These are phyloP conservation scores for Biancaea sappan DNA, from an alignment of 306 rosid species.

Conservation along the genomic window DNA sequence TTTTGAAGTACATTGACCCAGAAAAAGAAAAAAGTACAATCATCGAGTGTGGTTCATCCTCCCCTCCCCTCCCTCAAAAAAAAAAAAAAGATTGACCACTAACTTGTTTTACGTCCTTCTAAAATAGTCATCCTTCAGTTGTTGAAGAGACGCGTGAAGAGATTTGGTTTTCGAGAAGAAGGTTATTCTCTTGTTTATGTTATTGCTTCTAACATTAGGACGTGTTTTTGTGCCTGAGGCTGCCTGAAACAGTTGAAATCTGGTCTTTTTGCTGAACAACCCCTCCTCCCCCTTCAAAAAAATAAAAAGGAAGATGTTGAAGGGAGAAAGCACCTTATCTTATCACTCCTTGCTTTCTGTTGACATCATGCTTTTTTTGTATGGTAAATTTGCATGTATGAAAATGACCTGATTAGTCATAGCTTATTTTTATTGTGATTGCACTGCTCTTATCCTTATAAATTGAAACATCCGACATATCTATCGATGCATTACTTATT, in stretches of 20 bases:
- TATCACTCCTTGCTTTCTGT: constrained; percentile 9
- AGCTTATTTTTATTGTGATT: constrained; percentile 7
- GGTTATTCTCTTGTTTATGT: background rate
- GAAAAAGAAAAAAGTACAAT: too few species aligned
- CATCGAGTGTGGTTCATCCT: background rate
- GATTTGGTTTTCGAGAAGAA: background rate
- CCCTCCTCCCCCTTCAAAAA: background rate
- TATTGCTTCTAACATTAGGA: background rate
- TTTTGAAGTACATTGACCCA: too few species aligned
- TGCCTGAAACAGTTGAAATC: constrained; percentile 10
- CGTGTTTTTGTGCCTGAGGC: background rate
- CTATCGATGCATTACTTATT: constrained; percentile 18
- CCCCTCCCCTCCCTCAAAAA: too few species aligned
- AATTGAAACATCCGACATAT: constrained; percentile 11
- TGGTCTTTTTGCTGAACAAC: background rate
- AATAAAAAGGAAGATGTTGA: too few species aligned
- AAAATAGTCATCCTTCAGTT: background rate
- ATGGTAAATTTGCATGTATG: background rate
- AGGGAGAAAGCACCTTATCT: background rate
- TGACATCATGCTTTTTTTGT: constrained; percentile 20
- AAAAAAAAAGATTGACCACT: background rate
- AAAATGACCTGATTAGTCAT: background rate
- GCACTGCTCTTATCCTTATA: background rate
- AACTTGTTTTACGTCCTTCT: background rate
- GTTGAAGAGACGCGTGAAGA: constrained; percentile 6